Conservation (phyloP, 306 rosid species). For the Begonia peltatifolia region DNA sequence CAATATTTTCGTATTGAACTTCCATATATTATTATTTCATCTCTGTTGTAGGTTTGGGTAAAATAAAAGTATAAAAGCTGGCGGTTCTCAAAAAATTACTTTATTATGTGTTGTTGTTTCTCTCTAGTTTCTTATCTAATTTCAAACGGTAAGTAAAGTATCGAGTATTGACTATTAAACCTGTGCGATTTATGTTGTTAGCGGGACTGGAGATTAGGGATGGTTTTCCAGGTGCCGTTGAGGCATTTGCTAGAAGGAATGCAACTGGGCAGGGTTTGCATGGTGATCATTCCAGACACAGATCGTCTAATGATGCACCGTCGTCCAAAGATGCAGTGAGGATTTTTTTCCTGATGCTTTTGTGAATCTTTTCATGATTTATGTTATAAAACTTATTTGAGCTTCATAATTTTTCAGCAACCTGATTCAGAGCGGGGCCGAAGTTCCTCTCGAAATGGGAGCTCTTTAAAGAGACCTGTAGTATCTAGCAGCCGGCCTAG, state of each 20-base stretch:
- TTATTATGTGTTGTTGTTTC: too few relatives aligned
- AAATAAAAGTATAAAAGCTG: too few relatives aligned
- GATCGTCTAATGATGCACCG: conserved; percentile 55
- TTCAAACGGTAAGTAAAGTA: too few relatives aligned
- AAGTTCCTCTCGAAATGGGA: conserved; percentile 66
- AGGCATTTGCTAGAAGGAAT: conserved; percentile 85
- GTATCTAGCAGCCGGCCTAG: conserved; percentile 69
- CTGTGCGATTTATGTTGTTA: not conserved
- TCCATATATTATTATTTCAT: too few relatives aligned
- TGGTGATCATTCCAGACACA: conserved; percentile 60
- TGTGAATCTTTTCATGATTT: not conserved
- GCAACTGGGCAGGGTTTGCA: conserved; percentile 49
- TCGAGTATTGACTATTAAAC: too few relatives aligned
- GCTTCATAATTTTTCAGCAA: conserved; percentile 26
- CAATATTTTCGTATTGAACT: too few relatives aligned
- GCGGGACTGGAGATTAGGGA: conserved; percentile 69
- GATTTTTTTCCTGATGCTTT: not conserved
- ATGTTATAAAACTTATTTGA: not conserved
- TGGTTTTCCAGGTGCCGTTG: conserved; percentile 67
- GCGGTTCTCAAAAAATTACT: too few relatives aligned
- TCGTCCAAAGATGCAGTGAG: conserved; percentile 74
- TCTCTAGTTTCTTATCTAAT: too few relatives aligned
- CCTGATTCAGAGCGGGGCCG: conserved; percentile 63
- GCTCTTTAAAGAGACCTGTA: conserved; percentile 69
- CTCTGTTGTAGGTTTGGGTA: too few relatives aligned